phyloP scores from a whole-genome alignment of 306 rosid genomes.

The Corylus avellana region DNA sequence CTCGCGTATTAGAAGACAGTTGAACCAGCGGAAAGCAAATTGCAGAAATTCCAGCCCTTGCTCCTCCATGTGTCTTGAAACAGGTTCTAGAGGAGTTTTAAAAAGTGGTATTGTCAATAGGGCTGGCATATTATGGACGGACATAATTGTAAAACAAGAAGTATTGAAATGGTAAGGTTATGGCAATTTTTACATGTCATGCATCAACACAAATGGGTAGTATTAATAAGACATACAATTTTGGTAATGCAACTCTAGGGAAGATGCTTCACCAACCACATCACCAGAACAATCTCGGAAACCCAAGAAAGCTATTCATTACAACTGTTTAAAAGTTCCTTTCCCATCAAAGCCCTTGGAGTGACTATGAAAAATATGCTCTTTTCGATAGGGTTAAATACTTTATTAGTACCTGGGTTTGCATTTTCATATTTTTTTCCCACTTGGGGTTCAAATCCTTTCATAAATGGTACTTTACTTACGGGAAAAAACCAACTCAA shows the following conservation, averaged over 20 bases:
- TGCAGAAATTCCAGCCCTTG: conserved; percentile 97
- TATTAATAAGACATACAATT: not conserved
- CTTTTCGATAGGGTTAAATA: not conserved
- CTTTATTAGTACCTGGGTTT: too few species aligned
- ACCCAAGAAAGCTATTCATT: conserved; percentile 2
- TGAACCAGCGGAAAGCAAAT: conserved; percentile 99
- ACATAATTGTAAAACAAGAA: not conserved
- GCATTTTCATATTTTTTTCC: too few species aligned
- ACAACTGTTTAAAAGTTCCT: not conserved
- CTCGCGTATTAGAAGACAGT: conserved; percentile 97
- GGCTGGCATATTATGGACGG: conserved; percentile 15
- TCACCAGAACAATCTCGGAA: not conserved
- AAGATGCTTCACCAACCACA: conserved; percentile 10
- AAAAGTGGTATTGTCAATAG: conserved; percentile 21
- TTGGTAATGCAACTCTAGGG: conserved; percentile 14
- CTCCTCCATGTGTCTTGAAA: conserved; percentile 90
- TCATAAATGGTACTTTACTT: too few species aligned
- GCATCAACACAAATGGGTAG: conserved; percentile 10
- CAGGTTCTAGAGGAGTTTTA: conserved; percentile 63
- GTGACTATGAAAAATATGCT: conserved; percentile 19
- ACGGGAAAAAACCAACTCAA: too few species aligned
- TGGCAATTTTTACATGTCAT: not conserved
- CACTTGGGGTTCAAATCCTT: too few species aligned
- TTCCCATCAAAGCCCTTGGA: conserved; percentile 20
- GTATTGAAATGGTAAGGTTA: conserved; percentile 1